Base-by-base conservation (phyloP, 306 rosid genomes). In the Oemleria cerasiformis region DNA sequence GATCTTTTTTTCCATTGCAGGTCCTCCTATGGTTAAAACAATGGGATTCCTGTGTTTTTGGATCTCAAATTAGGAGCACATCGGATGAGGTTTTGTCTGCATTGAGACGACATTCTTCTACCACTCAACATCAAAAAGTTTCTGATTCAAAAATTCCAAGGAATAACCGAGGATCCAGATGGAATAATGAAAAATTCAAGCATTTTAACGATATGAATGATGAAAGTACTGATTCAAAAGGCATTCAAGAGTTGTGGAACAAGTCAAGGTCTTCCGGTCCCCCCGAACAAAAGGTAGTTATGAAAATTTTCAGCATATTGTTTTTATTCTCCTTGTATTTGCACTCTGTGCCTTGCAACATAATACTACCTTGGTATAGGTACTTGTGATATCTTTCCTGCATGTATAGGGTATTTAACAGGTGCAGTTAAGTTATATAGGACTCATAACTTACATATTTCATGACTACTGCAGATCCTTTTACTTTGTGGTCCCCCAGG, bases 401-500 rank as follows among this genome's bases (percentile, higher is more conserved):
- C 50, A 10, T 45, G 50, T 49, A 49, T 49, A 45, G 12, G 50
- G 50, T 49, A 14, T 45, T 3, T 14, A 6, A 5, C 6, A 49
- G 19, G 16, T 14, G 20, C 55, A 16, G 55, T 16, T 49, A 49
- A 49, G 55, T 49, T 49, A 16, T 49, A 16, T 14, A 15, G 20
- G 54, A 16, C 54, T 5, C 8, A 14, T 56, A 5, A 56, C 38
- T 13, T 43, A 40, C 49, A 58, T 53, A 9, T 23, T 67, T 75
- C 59, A 44, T 75, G 59, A 78, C 72, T 41, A 66, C 77, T 73
- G 72, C 91, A 93, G 98, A 76, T 93, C 73, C 96, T 93, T 77
- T 76, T 93, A 71, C 97, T 90, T 42, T 91, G 97, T 84, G 97
- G 98, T 61, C 88, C 96, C 40, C 96, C 96, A 0, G 97, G 98